Evolutionary conservation across 2,329 filamentous ascomycete genomes (phyloP).

Genomic region (Nakataea oryzae): DNA sequence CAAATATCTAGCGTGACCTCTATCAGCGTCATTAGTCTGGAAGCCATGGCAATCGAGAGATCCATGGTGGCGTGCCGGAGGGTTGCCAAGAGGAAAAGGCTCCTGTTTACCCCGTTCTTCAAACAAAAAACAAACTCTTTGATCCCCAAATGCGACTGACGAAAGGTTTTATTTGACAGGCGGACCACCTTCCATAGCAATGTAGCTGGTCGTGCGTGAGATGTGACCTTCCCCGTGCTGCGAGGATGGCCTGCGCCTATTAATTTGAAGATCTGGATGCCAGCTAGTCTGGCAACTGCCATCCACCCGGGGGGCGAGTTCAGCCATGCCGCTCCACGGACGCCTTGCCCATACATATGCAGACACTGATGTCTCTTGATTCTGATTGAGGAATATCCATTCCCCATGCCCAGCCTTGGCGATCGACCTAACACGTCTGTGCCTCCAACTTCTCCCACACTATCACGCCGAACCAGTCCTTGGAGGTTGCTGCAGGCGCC

Average conservation of each 20-base stretch:
- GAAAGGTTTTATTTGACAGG: background rate
- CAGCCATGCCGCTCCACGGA: background rate
- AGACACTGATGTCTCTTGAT: background rate
- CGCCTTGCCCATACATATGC: background rate
- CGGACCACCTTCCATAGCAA: background rate
- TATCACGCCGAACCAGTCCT: background rate
- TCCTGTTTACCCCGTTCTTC: background rate
- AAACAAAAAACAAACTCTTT: background rate
- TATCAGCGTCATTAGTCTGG: background rate
- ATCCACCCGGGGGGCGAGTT: background rate
- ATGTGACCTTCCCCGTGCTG: background rate
- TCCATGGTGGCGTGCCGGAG: background rate
- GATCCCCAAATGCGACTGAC: background rate
- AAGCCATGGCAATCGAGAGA: background rate
- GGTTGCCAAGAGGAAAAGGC: background rate
- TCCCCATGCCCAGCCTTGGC: background rate
- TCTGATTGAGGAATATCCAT: background rate
- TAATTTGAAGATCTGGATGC: background rate
- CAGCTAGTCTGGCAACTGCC: background rate
- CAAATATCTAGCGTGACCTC: background rate
- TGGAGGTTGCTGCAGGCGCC: background rate
- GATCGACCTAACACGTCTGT: background rate
- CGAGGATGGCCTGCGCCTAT: background rate
- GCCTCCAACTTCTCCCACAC: background rate
- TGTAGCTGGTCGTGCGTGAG: background rate